These are phyloP conservation scores for Lentinula lateritia DNA, from an alignment of 768 basidiomycete species.

Conservation along the genomic window DNA sequence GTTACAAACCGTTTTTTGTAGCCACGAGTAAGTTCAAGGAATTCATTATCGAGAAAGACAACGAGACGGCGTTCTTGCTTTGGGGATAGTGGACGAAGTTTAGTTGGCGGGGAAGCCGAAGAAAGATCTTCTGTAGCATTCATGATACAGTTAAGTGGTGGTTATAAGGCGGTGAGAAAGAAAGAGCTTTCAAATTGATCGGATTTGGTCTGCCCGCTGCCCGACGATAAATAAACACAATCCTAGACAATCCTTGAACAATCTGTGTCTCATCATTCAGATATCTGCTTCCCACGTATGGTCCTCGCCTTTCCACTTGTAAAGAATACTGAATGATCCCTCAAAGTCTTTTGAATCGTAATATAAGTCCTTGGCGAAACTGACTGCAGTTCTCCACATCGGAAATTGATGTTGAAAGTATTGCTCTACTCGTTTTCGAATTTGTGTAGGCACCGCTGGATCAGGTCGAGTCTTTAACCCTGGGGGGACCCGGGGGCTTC, in stretches of 20 bases:
- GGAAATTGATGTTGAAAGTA: too few species aligned
- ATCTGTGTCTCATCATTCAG: too few species aligned
- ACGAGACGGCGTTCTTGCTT: conserved; percentile 61
- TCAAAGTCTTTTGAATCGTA: not conserved
- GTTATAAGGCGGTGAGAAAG: not conserved
- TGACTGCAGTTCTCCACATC: too few species aligned
- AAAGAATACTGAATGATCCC: not conserved
- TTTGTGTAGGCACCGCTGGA: too few species aligned
- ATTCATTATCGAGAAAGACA: conserved; percentile 59
- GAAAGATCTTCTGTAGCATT: not conserved
- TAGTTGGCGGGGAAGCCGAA: not conserved
- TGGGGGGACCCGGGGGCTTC: too few species aligned
- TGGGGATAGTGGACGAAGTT: conserved; percentile 27
- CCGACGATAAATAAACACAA: too few species aligned
- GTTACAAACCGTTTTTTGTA: conserved; percentile 68
- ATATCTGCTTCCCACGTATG: too few species aligned
- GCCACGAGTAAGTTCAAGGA: conserved; percentile 60
- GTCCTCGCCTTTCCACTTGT: not conserved
- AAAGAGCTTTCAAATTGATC: not conserved
- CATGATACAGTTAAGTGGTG: not conserved
- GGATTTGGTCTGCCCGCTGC: not conserved
- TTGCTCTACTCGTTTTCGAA: too few species aligned
- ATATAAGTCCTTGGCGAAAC: too few species aligned
- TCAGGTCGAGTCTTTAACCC: too few species aligned
- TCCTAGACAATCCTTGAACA: too few species aligned